Base-by-base conservation (phyloP, 768 basidiomycete species). In the Clitopilus passeckerianus region DNA sequence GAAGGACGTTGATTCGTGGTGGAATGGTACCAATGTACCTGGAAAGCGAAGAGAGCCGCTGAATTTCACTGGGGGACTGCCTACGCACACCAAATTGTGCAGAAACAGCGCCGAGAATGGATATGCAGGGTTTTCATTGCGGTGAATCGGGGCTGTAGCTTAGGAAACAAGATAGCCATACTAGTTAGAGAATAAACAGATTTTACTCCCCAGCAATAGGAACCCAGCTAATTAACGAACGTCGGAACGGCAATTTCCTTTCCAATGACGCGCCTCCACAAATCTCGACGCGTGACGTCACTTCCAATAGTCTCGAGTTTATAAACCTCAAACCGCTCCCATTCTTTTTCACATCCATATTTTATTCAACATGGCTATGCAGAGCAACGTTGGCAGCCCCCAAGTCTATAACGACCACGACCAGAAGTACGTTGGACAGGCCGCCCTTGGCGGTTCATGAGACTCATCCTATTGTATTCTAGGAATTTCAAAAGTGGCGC, bases 331-430 rank as follows among this genome's bases (percentile, higher is more conserved):
- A n/a, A 41, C 14, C 37, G n/a, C 12, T n/a, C 2, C 10, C 37
- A 41, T 41, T n/a, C 27, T 9, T n/a, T 9, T 12, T 41, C 37
- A 41, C 37, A 41, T 16, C 16, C 20, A 9, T 18, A 8, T 53
- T 50, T n/a, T 14, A 24, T 15, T 23, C 16, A 23, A 24, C 3
- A 57, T 46, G 57, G 14, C 27, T 33, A 82, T 83, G 80, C 75
- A 77, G 66, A 81, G 80, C 54, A 78, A 77, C 57, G 77, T 78
- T 46, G 80, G 80, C 15, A 79, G 77, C 62, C 64, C 73, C 1
- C 81, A 81, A 33, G 70, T 77, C 44, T 79, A 82, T 67, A 71
- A 79, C 46, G 78, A 70, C 53, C 72, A 75, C 20, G 81, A 83
- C 54, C 81, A 83, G 63, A 77, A 76, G 80, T 78, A 65, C 8